phyloP scores from a whole-genome alignment of 371 early-diverging fungal genomes.

The Apophysomyces elegans region DNA sequence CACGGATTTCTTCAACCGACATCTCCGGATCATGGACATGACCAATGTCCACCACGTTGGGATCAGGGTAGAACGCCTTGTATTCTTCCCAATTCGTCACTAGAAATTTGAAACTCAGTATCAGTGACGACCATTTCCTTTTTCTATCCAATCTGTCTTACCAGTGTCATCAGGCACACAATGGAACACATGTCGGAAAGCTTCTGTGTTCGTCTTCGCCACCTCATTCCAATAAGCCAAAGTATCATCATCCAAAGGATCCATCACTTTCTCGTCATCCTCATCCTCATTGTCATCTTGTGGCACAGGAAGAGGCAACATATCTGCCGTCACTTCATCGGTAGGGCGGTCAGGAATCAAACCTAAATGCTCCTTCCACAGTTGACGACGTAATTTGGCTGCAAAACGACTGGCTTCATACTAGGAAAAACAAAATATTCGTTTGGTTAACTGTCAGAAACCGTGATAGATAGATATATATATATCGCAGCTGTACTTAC shows the following conservation, averaged over 20 bases:
- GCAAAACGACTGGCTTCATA: conserved; percentile 71
- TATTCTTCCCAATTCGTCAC: conserved; percentile 75
- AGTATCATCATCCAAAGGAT: conserved; percentile 67
- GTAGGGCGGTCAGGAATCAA: conserved; percentile 54
- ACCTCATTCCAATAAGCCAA: conserved; percentile 55
- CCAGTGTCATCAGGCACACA: conserved; percentile 78
- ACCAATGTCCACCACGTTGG: conserved; percentile 43
- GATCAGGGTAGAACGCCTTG: conserved; percentile 60
- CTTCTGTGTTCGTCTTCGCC: conserved; percentile 62
- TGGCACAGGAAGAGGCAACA: conserved; percentile 55
- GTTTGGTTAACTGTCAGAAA: neutral
- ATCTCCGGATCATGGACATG: conserved; percentile 49
- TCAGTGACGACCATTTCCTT: neutral
- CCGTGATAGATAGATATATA: neutral
- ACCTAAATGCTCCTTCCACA: conserved; percentile 90
- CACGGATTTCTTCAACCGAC: conserved; percentile 52
- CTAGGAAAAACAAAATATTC: conserved; percentile 16
- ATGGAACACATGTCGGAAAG: conserved; percentile 75
- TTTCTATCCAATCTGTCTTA: conserved; percentile 14
- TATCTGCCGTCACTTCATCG: conserved; percentile 53
- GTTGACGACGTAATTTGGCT: conserved; percentile 71
- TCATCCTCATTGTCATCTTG: conserved; percentile 37
- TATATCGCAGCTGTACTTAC: conserved; percentile 36
- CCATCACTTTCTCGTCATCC: conserved; percentile 50
- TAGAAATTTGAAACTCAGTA: conserved; percentile 13